Evolutionary conservation across 371 early-diverging fungal species (phyloP).

Genomic region (Rhizomucor miehei): DNA sequence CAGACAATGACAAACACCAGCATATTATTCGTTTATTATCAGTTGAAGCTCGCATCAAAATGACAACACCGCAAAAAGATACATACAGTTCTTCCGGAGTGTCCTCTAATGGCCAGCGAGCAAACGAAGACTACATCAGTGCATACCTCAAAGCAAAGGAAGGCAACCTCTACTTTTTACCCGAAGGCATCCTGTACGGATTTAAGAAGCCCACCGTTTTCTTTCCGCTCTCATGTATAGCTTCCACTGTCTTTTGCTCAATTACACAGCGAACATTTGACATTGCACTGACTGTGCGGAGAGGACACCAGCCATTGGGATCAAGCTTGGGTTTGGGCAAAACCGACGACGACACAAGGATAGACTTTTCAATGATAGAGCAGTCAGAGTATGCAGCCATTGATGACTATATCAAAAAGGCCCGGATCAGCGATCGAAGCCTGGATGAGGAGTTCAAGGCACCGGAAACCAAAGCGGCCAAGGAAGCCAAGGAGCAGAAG

Average conservation of each 20-base stretch:
- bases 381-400: constrained; percentile 50
- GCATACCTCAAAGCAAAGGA: constrained; percentile 48
- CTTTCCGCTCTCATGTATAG: constrained; percentile 35
- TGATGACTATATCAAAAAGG: constrained; percentile 39
- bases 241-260: constrained; percentile 30
- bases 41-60: constrained; percentile 11
- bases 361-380: constrained; percentile 58
- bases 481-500: constrained; percentile 7
- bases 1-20: constrained; percentile 14
- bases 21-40: constrained; percentile 15
- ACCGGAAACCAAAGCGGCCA: constrained; percentile 13
- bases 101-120: constrained; percentile 26
- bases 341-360: constrained; percentile 21
- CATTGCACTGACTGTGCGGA: constrained; percentile 26
- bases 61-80: constrained; percentile 21
- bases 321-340: constrained; percentile 7
- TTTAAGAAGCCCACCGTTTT: constrained; percentile 60
- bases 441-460: constrained; percentile 42
- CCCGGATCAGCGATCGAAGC: constrained; percentile 37
- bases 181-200: constrained; percentile 58
- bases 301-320: constrained; percentile 15
- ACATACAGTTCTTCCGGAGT: constrained; percentile 21
- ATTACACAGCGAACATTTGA: constrained; percentile 60
- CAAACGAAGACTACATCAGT: constrained; percentile 23
- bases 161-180: constrained; percentile 51